These are phyloP conservation scores for Heliophila coronopifolia DNA, from an alignment of 441 rosid genomes.

Conservation along the genomic window DNA sequence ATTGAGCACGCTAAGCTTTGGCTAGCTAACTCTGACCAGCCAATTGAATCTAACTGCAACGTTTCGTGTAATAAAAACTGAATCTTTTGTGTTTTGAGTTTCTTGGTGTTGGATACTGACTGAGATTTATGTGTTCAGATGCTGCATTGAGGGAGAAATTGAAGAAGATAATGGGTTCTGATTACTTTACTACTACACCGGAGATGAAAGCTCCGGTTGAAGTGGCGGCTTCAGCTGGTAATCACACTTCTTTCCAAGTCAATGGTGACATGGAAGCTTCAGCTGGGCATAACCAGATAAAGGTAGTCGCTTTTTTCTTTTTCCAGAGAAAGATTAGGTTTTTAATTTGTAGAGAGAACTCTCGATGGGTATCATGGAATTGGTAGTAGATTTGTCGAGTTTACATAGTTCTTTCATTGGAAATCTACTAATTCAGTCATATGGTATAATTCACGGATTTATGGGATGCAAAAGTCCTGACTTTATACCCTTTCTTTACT, in stretches of 20 bases:
- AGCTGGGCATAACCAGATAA: neutral
- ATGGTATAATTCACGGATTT: neutral
- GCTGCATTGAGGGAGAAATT: conserved; percentile 62
- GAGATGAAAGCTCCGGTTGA: conserved; percentile 75
- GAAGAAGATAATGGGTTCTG: conserved; percentile 70
- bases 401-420: neutral
- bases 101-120: neutral
- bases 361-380: neutral
- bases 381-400: neutral
- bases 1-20: conserved; percentile 60
- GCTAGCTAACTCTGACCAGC: conserved; percentile 55
- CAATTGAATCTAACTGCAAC: conserved; percentile 41
- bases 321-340: neutral
- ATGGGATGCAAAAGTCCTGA: conserved; percentile 5
- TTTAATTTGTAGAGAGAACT: neutral
- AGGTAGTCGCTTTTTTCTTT: neutral
- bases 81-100: neutral
- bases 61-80: conserved; percentile 45
- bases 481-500: neutral
- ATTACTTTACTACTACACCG: conserved; percentile 66
- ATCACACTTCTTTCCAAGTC: conserved; percentile 52
- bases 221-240: conserved; percentile 60
- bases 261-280: conserved; percentile 25
- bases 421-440: neutral
- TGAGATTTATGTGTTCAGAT: conserved; percentile 29